Base-by-base conservation (phyloP, 768 basidiomycete species). In the Russula earlei region DNA sequence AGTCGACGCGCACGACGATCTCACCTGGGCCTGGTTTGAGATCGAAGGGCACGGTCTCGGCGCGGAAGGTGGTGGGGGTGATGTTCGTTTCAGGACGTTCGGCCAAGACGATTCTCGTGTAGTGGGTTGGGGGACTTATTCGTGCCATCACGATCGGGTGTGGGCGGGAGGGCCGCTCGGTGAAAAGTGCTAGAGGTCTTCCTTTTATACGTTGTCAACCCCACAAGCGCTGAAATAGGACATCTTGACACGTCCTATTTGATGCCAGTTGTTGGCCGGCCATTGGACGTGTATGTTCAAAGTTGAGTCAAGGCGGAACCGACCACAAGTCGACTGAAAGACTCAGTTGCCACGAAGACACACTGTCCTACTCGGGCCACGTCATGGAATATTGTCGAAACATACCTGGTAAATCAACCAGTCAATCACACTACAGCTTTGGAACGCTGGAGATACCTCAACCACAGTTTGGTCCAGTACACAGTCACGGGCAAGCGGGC, bases 1-100 rank as follows among this genome's bases (percentile, higher is more conserved):
- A 93, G 48, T 83, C 82, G 53, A 87, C 81, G 67, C 81, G 78
- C n/a, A 97, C 80, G 43, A 94, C 74, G 9, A 82, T 81, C 59
- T 86, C 75, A n/a, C 70, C 68, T 22, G 69, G 62, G 2, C 75
- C 76, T 5, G 82, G 76, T 64, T 77, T 77, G 49, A 88, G 72
- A 60, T 76, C 71, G 59, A 78, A 77, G 2, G 80, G 73, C 15
- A 76, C 66, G 1, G 71, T 67, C 69, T 86, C 83, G 0, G 71
- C 75, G 42, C 79, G 76, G 72, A 95, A 94, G 0, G 91, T 94
- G 48, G 77, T 77, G 5, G 83, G 77, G 52, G 81, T 77, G 66
- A 93, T 83, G 54, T 83, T 78, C 42, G 70, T 77, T n/a, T 70
- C 68, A 0, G 93, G 92, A 25, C 92, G 80, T 60, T 85, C 79